A percentile compares a stretch with the other conserved stretches of the same genome.
These are phyloP conservation scores for Teratosphaeria gauchensis DNA, from an alignment of 2,329 filamentous ascomycete species.

Conservation along the genomic window DNA sequence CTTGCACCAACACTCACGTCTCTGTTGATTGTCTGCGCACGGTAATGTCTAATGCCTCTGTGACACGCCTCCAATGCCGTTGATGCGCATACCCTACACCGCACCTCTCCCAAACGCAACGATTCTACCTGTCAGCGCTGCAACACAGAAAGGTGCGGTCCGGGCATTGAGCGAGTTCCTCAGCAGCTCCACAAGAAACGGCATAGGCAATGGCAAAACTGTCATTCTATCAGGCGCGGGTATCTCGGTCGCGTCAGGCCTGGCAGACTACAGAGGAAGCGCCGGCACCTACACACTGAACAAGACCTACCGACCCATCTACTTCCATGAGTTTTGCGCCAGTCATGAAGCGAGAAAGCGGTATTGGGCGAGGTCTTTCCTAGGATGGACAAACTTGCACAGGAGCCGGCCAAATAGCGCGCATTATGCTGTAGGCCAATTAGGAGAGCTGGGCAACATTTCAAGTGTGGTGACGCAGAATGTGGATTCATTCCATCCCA, in stretches of 20 bases:
- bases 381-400: constrained; percentile 79
- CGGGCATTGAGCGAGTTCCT: constrained; percentile 71
- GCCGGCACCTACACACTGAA: constrained; percentile 91
- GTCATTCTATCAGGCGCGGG: constrained; percentile 73
- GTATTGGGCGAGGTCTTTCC: constrained; percentile 91
- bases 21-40: too few relatives aligned
- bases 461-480: constrained; percentile 84
- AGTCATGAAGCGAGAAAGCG: constrained; percentile 78
- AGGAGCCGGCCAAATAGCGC: constrained; percentile 69
- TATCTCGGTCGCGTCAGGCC: constrained; percentile 82
- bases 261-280: constrained; percentile 83
- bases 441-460: constrained; percentile 64
- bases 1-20: background rate
- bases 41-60: background rate
- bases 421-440: constrained; percentile 65
- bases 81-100: constrained; percentile 87
- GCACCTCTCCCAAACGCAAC: constrained; percentile 65
- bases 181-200: constrained; percentile 40
- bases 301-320: constrained; percentile 81
- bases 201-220: constrained; percentile 47
- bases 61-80: constrained; percentile 20
- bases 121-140: constrained; percentile 64
- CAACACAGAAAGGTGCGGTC: constrained; percentile 61
- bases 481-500: constrained; percentile 85
- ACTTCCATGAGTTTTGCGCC: constrained; percentile 77